Conservation (phyloP, 2,329 filamentous ascomycete species). For the Aspergillus sp. region DNA sequence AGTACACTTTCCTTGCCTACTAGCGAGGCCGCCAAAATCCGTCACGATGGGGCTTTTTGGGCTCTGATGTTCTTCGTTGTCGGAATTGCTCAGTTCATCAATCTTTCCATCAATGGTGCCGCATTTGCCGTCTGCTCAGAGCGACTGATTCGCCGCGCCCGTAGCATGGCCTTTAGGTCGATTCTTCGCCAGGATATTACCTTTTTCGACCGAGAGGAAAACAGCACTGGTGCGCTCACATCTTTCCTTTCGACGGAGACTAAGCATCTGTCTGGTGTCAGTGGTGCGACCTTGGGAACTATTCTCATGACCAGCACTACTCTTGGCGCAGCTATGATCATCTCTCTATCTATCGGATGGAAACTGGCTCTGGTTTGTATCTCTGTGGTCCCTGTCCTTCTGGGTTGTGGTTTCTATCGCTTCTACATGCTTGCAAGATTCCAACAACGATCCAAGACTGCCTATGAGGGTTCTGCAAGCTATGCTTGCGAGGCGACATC, state of each 20-base stretch:
- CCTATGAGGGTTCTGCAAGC: constrained; percentile 77
- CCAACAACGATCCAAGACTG: constrained; percentile 73
- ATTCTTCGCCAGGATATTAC: constrained; percentile 91
- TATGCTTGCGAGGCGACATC: constrained; percentile 93
- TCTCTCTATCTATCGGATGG: constrained; percentile 79
- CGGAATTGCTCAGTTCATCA: constrained; percentile 69
- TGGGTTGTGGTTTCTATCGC: constrained; percentile 81
- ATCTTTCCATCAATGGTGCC: constrained; percentile 68
- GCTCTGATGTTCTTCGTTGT: constrained; percentile 85
- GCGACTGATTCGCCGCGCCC: constrained; percentile 76
- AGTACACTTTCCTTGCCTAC: constrained; percentile 64
- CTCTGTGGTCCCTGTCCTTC: constrained; percentile 72
- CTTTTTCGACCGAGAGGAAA: constrained; percentile 88
- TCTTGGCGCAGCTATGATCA: constrained; percentile 68
- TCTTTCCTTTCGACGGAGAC: constrained; percentile 88
- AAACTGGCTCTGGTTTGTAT: constrained; percentile 83
- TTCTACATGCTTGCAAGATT: constrained; percentile 83
- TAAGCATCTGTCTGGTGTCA: constrained; percentile 83
- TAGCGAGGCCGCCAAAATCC: constrained; percentile 57
- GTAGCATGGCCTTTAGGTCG: constrained; percentile 77
- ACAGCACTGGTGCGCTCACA: constrained; percentile 84
- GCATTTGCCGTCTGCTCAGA: constrained; percentile 86
- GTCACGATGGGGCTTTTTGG: constrained; percentile 79
- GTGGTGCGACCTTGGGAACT: constrained; percentile 83
- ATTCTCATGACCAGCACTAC: constrained; percentile 80